A percentile compares a stretch with the other conserved stretches of the same genome.
Evolutionary conservation across 768 basidiomycete genomes (phyloP).

Genomic region (Amanita rubescens): DNA sequence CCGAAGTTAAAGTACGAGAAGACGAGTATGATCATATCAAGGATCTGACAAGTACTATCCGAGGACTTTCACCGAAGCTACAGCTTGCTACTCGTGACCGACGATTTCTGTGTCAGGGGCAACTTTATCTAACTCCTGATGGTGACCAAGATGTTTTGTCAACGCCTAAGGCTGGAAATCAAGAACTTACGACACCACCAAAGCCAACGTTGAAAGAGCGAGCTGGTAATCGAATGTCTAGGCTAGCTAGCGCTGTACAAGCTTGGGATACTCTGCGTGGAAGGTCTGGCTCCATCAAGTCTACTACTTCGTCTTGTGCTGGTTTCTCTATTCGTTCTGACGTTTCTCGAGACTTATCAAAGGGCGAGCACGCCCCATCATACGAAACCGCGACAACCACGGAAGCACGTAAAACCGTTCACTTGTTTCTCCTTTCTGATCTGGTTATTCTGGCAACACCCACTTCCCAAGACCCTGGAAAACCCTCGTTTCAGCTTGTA

Average conservation of each 20-base stretch:
- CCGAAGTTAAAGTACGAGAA: conserved; percentile 80
- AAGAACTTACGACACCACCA: neutral
- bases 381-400: neutral
- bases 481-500: conserved; percentile 19
- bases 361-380: neutral
- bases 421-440: conserved; percentile 56
- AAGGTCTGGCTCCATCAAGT: conserved; percentile 33
- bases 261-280: conserved; percentile 35
- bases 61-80: conserved; percentile 45
- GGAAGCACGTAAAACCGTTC: neutral
- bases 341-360: neutral
- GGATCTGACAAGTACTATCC: conserved; percentile 47
- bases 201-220: neutral
- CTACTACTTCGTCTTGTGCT: conserved; percentile 18
- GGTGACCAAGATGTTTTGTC: conserved; percentile 22
- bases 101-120: conserved; percentile 64
- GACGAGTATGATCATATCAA: conserved; percentile 80
- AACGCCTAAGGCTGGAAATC: neutral
- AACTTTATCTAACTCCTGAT: conserved; percentile 30
- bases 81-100: conserved; percentile 66
- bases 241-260: conserved; percentile 34
- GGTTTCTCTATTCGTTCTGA: conserved; percentile 6
- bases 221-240: conserved; percentile 18
- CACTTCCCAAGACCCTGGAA: conserved; percentile 12
- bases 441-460: conserved; percentile 51